phyloP scores from a whole-genome alignment of 768 basidiomycete species.

The Mycena alexandri region DNA sequence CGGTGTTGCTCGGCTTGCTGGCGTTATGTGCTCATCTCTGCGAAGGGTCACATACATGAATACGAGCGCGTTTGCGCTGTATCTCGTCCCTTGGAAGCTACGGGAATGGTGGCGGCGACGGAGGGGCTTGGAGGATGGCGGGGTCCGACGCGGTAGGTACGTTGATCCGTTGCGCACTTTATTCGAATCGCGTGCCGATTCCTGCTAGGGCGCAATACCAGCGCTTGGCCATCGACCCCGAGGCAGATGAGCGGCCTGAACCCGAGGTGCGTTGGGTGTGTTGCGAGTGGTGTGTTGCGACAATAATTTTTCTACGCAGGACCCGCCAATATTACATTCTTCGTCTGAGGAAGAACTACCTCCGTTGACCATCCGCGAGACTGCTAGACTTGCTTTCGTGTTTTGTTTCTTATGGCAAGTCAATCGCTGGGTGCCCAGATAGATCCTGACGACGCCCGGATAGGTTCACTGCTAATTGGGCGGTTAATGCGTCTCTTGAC shows the following conservation, averaged over 20 bases:
- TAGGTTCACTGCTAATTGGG: conserved; percentile 92
- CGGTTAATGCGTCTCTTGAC: conserved; percentile 83
- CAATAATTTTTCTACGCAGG: conserved; percentile 3
- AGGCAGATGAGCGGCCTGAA: conserved; percentile 13
- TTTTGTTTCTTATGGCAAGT: conserved; percentile 87
- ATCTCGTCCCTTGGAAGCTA: conserved; percentile 75
- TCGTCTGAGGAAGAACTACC: conserved; percentile 30
- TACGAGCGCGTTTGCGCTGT: conserved; percentile 89
- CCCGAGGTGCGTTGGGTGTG: conserved; percentile 11
- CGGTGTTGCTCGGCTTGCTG: conserved; percentile 4
- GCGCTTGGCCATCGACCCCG: conserved; percentile 41
- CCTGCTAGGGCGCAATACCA: conserved; percentile 43
- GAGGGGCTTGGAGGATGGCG: conserved; percentile 25
- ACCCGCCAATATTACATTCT: not conserved
- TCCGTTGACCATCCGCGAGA: conserved; percentile 75
- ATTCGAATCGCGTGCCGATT: conserved; percentile 1
- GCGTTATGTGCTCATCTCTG: conserved; percentile 1
- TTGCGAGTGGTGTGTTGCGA: not conserved
- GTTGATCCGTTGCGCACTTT: conserved; percentile 15
- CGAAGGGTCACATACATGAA: conserved; percentile 88
- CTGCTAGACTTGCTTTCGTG: conserved; percentile 78
- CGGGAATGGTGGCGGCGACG: conserved; percentile 44
- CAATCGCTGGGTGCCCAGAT: not conserved
- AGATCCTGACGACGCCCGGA: not conserved
- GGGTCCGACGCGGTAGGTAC: conserved; percentile 21